phyloP scores from a whole-genome alignment of 2,329 filamentous ascomycete genomes.

The Colletotrichum incanum region DNA sequence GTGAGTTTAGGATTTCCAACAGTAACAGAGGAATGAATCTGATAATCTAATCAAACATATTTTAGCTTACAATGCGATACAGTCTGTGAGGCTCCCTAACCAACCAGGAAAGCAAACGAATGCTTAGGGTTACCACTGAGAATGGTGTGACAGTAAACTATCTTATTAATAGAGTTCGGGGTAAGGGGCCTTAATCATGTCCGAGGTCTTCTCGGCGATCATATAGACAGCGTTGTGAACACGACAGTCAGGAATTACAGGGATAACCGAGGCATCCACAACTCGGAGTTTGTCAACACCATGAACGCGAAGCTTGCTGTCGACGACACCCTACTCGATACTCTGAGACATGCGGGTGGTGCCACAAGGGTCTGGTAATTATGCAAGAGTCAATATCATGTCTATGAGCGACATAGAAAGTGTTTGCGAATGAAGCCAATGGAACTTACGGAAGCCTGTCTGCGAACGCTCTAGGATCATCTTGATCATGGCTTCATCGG shows the following conservation, averaged over 20 bases:
- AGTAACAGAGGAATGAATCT: too few relatives aligned
- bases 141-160: not conserved
- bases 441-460: constrained; percentile 65
- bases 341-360: constrained; percentile 67
- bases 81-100: not conserved
- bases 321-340: constrained; percentile 68
- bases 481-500: constrained; percentile 70
- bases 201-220: constrained; percentile 67
- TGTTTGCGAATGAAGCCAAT: not conserved
- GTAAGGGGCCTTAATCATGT: constrained; percentile 41
- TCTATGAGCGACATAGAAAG: accelerated
- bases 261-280: constrained; percentile 70
- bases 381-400: constrained; percentile 25
- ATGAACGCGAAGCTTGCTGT: constrained; percentile 66
- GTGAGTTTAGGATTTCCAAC: too few relatives aligned
- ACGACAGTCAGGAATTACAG: constrained; percentile 69
- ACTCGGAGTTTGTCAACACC: constrained; percentile 69
- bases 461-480: constrained; percentile 72
- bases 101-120: not conserved
- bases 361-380: constrained; percentile 65
- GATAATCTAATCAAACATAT: too few relatives aligned
- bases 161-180: constrained; percentile 48
- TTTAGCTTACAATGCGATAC: too few relatives aligned
- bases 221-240: constrained; percentile 75
- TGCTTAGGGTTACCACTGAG: not conserved